Evolutionary conservation across 1,139 yeast genomes (phyloP).

Genomic region (Kazachstania sp.): DNA sequence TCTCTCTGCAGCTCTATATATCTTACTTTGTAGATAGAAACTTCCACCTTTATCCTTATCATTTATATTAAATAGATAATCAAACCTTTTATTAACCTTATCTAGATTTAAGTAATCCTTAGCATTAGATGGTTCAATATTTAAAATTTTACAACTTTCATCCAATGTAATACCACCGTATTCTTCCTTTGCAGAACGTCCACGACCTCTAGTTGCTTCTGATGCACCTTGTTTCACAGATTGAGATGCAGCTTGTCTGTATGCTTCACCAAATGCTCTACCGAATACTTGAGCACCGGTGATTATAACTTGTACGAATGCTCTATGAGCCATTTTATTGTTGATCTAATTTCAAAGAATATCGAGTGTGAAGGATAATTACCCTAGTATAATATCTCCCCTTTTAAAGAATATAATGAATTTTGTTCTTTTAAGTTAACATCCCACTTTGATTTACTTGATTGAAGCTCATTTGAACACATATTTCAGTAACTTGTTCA

Average conservation of each 20-base stretch:
- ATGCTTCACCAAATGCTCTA: conserved; percentile 93
- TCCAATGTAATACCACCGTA: conserved; percentile 72
- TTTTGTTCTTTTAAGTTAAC: no score
- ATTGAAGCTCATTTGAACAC: no score
- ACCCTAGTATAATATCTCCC: neutral
- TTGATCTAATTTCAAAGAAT: neutral
- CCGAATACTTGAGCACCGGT: conserved; percentile 97
- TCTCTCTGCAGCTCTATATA: conserved; percentile 73
- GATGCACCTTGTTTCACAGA: conserved; percentile 62
- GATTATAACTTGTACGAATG: conserved; percentile 77
- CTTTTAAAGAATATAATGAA: no score
- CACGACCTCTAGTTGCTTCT: conserved; percentile 37
- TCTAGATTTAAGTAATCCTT: conserved; percentile 38
- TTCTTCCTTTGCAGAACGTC: conserved; percentile 39
- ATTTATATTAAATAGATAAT: conserved; percentile 78
- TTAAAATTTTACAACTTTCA: conserved; percentile 87
- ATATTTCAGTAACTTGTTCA: no score
- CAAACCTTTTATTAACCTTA: conserved; percentile 64
- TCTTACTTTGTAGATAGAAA: conserved; percentile 85
- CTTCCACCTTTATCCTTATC: conserved; percentile 91
- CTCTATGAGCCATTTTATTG: conserved; percentile 66
- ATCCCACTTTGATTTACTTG: no score
- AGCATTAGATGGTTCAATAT: conserved; percentile 51
- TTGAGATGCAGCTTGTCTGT: conserved; percentile 90
- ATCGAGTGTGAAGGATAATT: no score